Evolutionary conservation across 2,329 filamentous ascomycete species (phyloP), one percentile per base, ranked within the genome.

Genomic region (Achaetomium macrosporum): DNA sequence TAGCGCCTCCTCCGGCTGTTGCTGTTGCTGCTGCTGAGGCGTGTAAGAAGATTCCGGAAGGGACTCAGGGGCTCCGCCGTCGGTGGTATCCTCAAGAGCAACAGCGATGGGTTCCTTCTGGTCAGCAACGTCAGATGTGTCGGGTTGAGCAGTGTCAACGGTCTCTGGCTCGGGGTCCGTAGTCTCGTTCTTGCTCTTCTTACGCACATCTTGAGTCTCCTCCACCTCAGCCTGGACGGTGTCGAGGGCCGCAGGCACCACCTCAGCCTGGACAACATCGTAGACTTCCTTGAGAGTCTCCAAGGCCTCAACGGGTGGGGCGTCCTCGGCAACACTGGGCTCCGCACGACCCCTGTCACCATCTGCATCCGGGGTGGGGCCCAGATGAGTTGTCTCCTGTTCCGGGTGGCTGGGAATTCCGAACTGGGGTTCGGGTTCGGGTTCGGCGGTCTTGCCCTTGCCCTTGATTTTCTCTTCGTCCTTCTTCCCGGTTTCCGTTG

Each of bases 401-500:
- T 47, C 47, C 40, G 47, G 47, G 11, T 19, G 10, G 17, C 29
- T 31, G n/a, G 55, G 54, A 2, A 53, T 57, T 15, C 46, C 55
- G 9, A 35, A 17, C 30, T 36, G 39, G 15, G 33, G 33, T 9
- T 50, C 35, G n/a, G 30, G 49, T 17, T 51, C 42, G 42, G 52
- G 47, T 30, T 54, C 58, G 48, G 59, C 41, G 47, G 50, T 36
- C 17, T 56, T 42, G 57, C 59, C 54, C 53, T 64, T 63, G 41
- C 41, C 41, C 35, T 64, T 68, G 57, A 68, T 44, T 57, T 61
- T 55, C 53, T 64, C 63, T 47, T 50, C 45, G 36, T 63, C 66
- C 57, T 68, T 62, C 35, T 71, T 70, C 50, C 63, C 61, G 50
- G 68, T 70, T 54, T 65, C 66, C 19, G 57, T 59, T 6, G 51